Percentiles rank a stretch among this genome's conserved stretches.
phyloP scores from a whole-genome alignment of 2,329 filamentous ascomycete species.

The Cordyceps cateniannulata region DNA sequence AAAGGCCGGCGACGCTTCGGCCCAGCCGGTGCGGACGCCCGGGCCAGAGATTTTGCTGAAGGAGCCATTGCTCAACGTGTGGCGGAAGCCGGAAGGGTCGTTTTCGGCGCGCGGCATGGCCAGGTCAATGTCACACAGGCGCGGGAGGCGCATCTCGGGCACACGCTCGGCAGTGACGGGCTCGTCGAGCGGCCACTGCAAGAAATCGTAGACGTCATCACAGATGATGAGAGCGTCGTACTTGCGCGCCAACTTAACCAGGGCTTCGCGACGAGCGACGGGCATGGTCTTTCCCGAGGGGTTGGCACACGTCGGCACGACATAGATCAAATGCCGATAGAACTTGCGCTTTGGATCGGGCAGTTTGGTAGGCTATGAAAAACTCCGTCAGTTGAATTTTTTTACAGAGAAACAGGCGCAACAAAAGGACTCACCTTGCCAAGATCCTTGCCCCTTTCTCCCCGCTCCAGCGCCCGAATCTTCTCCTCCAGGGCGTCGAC shows the following conservation, averaged over 20 bases:
- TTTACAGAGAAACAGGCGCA: neutral
- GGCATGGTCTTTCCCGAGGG: conserved; percentile 81
- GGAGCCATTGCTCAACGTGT: conserved; percentile 77
- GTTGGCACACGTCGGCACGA: conserved; percentile 83
- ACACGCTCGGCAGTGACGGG: conserved; percentile 23
- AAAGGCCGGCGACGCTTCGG: conserved; percentile 59
- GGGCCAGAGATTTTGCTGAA: conserved; percentile 86
- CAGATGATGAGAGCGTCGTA: conserved; percentile 77
- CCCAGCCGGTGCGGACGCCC: conserved; percentile 82
- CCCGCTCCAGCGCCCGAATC: conserved; percentile 24
- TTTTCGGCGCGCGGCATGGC: conserved; percentile 48
- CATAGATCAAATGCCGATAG: conserved; percentile 84
- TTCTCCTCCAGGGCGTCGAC: conserved; percentile 41
- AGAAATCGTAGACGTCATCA: conserved; percentile 92
- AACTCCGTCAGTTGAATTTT: neutral
- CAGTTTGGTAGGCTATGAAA: conserved; percentile 43
- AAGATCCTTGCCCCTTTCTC: conserved; percentile 15
- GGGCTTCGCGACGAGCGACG: conserved; percentile 53
- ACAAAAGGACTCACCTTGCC: neutral
- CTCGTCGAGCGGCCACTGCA: conserved; percentile 62
- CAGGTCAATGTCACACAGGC: conserved; percentile 73
- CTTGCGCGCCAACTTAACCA: conserved; percentile 71
- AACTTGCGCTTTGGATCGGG: conserved; percentile 60
- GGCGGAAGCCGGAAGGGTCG: conserved; percentile 56
- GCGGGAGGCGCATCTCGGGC: conserved; percentile 54